Percentiles rank a stretch among this genome's conserved stretches.
phyloP scores from a whole-genome alignment of 768 basidiomycete genomes.

The Suillus alpinus region DNA sequence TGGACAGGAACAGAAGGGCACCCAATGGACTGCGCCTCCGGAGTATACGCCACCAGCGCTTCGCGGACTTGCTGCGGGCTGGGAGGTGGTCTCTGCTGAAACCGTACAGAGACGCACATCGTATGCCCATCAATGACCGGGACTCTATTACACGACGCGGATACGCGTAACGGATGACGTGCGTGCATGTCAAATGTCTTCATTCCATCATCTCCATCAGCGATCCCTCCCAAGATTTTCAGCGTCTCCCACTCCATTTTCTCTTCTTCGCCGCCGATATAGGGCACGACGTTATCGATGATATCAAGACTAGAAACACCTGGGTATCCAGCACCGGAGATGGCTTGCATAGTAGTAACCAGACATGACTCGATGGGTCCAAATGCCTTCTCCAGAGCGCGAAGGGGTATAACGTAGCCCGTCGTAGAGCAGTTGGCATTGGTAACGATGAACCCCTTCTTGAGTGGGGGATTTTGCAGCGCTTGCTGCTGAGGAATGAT shows the following conservation, averaged over 20 bases:
- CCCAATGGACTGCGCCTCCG: constrained; percentile 69
- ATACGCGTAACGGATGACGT: constrained; percentile 77
- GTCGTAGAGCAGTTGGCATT: constrained; percentile 99
- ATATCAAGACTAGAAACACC: constrained; percentile 89
- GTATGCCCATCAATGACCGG: constrained; percentile 96
- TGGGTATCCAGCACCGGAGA: constrained; percentile 97
- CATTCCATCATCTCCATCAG: constrained; percentile 49
- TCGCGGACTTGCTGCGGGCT: constrained; percentile 84
- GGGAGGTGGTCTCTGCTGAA: constrained; percentile 76
- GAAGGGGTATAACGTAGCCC: constrained; percentile 86
- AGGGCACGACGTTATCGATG: constrained; percentile 93
- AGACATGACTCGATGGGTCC: constrained; percentile 91
- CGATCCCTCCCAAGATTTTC: constrained; percentile 90
- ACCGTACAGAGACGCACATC: constrained; percentile 85
- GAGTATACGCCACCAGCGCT: constrained; percentile 70
- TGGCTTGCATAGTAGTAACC: constrained; percentile 96
- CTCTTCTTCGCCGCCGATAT: constrained; percentile 92
- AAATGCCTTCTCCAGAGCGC: constrained; percentile 85
- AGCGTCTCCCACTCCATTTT: constrained; percentile 99
- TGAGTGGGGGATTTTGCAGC: constrained; percentile 62
- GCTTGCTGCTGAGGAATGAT: constrained; percentile 83
- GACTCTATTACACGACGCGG: constrained; percentile 92
- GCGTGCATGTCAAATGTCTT: constrained; percentile 85
- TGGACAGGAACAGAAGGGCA: constrained; percentile 85
- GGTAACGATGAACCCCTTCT: constrained; percentile 92